phyloP scores from a whole-genome alignment of 106 monocot species.

The Cymbidium sinense region DNA sequence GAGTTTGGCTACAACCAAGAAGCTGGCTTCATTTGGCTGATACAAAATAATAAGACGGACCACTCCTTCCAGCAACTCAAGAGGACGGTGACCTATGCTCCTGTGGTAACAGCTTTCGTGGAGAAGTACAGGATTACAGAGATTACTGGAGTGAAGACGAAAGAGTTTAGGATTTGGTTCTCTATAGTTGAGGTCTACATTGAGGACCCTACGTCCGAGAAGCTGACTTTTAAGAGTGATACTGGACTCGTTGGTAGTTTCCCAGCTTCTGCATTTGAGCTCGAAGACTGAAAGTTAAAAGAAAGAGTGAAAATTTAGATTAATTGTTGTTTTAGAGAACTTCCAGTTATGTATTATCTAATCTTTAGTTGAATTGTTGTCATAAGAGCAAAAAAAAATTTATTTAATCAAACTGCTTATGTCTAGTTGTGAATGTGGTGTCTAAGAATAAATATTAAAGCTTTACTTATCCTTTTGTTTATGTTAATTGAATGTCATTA shows the following conservation, averaged over 20 bases:
- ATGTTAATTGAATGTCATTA: too few species aligned
- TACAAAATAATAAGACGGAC: constrained; percentile 5
- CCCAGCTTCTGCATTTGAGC: constrained; percentile 9
- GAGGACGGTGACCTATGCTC: constrained; percentile 5
- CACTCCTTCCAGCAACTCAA: constrained; percentile 15
- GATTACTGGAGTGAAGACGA: constrained; percentile 12
- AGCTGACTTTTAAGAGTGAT: constrained; percentile 11
- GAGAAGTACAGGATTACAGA: constrained; percentile 10
- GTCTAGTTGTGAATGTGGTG: too few species aligned
- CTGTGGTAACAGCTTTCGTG: constrained; percentile 9
- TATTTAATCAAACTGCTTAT: too few species aligned
- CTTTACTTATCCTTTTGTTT: too few species aligned
- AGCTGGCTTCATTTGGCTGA: constrained; percentile 11
- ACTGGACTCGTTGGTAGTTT: constrained; percentile 11
- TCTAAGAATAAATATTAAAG: too few species aligned
- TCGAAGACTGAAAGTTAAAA: too few species aligned
- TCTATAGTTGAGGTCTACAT: constrained; percentile 10
- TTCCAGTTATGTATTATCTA: too few species aligned
- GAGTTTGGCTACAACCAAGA: constrained; percentile 16
- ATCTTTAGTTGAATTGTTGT: too few species aligned
- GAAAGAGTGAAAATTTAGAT: too few species aligned
- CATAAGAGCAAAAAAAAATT: too few species aligned
- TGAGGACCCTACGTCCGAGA: constrained; percentile 4
- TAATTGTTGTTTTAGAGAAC: too few species aligned
- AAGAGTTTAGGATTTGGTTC: constrained; percentile 9